Conservation (phyloP, 1,139 yeast species). For the Saccharomyces hybrid region DNA sequence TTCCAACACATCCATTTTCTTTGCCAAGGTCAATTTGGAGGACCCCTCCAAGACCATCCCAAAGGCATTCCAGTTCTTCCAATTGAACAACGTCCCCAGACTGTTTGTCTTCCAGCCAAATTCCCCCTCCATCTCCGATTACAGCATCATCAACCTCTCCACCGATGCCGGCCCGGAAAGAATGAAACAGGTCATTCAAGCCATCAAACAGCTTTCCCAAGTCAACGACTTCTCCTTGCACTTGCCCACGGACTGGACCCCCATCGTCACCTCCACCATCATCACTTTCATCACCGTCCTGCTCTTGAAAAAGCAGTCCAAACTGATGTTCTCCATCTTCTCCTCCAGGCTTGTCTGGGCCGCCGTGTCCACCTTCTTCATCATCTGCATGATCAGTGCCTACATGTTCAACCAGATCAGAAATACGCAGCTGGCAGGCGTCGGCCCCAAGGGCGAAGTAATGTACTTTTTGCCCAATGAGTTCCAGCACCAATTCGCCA, state of each 20-base stretch:
- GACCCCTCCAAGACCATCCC: conserved; percentile 38
- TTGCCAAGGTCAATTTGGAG: conserved; percentile 67
- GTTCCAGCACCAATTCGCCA: conserved; percentile 70
- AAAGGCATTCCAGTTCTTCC: conserved; percentile 47
- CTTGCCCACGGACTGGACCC: conserved; percentile 53
- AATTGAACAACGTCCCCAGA: conserved; percentile 73
- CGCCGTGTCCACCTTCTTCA: conserved; percentile 45
- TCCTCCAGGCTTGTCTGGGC: conserved; percentile 58
- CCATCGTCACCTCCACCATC: conserved; percentile 39
- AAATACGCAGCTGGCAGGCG: conserved; percentile 60
- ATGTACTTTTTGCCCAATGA: conserved; percentile 57
- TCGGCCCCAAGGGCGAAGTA: conserved; percentile 46
- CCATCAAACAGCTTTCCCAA: conserved; percentile 23
- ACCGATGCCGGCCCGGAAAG: conserved; percentile 20
- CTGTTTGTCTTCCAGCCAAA: conserved; percentile 56
- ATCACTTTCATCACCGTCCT: conserved; percentile 27
- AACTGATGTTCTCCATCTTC: conserved; percentile 29
- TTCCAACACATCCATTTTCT: conserved; percentile 44
- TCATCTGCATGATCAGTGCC: conserved; percentile 75
- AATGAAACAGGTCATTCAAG: conserved; percentile 15
- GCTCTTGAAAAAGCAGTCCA: conserved; percentile 28
- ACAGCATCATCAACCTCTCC: conserved; percentile 5
- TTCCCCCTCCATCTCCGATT: background rate
- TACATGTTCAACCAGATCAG: conserved; percentile 91
- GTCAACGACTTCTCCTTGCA: conserved; percentile 39